Evolutionary conservation across 2,329 filamentous ascomycete species (phyloP).

Genomic region (Xylaria sp.): DNA sequence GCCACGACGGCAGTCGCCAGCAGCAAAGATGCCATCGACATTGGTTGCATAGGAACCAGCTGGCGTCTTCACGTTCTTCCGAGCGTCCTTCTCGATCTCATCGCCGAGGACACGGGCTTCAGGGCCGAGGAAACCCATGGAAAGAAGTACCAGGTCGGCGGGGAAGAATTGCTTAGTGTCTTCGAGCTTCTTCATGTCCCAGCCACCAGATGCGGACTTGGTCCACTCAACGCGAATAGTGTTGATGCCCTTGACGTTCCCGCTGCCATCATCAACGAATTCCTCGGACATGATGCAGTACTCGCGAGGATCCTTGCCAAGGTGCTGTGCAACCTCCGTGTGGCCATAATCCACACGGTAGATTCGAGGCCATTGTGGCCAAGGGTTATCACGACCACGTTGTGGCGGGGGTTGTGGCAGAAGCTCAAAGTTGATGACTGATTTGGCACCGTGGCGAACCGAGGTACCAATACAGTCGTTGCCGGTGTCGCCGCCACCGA

Average conservation of each 20-base stretch:
- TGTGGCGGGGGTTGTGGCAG: conserved; percentile 89
- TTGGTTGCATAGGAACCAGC: conserved; percentile 89
- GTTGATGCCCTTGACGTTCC: conserved; percentile 94
- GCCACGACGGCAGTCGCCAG: conserved; percentile 91
- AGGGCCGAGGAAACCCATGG: conserved; percentile 96
- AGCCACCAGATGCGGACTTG: conserved; percentile 84
- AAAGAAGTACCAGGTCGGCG: conserved; percentile 89
- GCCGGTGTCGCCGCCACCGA: conserved; percentile 95
- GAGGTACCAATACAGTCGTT: conserved; percentile 98
- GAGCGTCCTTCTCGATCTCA: conserved; percentile 86
- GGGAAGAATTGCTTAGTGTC: conserved; percentile 96
- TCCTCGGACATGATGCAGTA: conserved; percentile 99
- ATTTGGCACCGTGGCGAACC: conserved; percentile 92
- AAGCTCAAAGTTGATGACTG: conserved; percentile 94
- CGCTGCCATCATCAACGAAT: conserved; percentile 86
- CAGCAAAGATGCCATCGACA: conserved; percentile 86
- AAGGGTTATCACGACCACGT: conserved; percentile 92
- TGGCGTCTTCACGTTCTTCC: conserved; percentile 96
- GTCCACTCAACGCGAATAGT: conserved; percentile 96
- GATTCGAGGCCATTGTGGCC: conserved; percentile 97
- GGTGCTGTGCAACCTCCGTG: conserved; percentile 93
- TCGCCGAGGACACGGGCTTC: conserved; percentile 87
- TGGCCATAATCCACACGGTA: conserved; percentile 99
- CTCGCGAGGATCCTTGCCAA: conserved; percentile 93
- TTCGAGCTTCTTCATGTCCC: conserved; percentile 98